Conservation (phyloP, 108 stramenopile species). For the Mayamaea pseudoterrestris region DNA sequence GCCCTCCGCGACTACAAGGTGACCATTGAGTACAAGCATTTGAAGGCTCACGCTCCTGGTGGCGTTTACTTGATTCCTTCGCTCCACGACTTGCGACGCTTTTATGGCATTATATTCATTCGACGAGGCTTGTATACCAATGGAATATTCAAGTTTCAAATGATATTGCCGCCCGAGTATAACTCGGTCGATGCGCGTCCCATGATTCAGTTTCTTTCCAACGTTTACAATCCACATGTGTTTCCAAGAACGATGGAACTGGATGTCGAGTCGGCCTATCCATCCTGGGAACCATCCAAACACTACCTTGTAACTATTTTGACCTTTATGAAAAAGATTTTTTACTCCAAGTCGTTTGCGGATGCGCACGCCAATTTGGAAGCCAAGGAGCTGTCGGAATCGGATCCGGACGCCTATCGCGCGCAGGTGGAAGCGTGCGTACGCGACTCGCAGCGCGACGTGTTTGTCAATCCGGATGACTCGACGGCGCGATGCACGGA, state of each 20-base stretch:
- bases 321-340: conserved; percentile 94
- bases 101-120: conserved; percentile 90
- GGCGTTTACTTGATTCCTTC: conserved; percentile 88
- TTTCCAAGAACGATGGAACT: conserved; percentile 72
- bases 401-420: conserved; percentile 43
- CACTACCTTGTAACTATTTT: conserved; percentile 89
- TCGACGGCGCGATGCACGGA: conserved; percentile 60
- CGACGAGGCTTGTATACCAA: conserved; percentile 82
- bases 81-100: conserved; percentile 58
- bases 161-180: conserved; percentile 73
- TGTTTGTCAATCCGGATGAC: conserved; percentile 54
- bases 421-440: conserved; percentile 63
- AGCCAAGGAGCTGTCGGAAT: conserved; percentile 39
- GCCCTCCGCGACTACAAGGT: conserved; percentile 89
- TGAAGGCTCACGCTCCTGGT: conserved; percentile 83
- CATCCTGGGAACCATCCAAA: conserved; percentile 75
- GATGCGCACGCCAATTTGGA: conserved; percentile 56
- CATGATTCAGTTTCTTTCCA: conserved; percentile 58
- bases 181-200: conserved; percentile 83
- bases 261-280: conserved; percentile 64
- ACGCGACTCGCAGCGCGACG: conserved; percentile 58
- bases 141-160: conserved; percentile 90
- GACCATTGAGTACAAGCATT: conserved; percentile 90
- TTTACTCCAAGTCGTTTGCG: conserved; percentile 82
- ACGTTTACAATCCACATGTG: conserved; percentile 86